Evolutionary conservation across 164 flowering plant species (phyloP), one percentile per base, ranked within the genome.

Genomic region (Sextonia rubra): DNA sequence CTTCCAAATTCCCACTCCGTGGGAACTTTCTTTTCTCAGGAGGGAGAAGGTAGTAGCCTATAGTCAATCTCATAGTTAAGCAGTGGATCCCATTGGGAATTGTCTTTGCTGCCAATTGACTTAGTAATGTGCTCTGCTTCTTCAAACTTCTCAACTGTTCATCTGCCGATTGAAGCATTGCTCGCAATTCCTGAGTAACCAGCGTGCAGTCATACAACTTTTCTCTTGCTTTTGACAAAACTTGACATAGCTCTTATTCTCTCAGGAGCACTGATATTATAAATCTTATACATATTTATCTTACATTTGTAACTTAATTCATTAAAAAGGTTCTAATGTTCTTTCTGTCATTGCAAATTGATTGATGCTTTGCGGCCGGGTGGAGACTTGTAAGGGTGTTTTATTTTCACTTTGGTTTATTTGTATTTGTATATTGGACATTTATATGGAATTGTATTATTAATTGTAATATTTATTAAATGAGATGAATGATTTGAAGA

Each of bases 101-200:
- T 18, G 98, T 96, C 82, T 96, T 96, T 20, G 98, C 99, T 15
- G 98, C 97, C 76, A 96, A 80, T 74, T 96, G 99, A 82, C 98
- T 92, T 73, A 96, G 81, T 78, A 93, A 93, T 73, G 97, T 92
- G 90, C 97, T 96, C 87, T 96, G 99, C 81, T 91, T 93, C 81
- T 96, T 93, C 81, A 96, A 84, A 84, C 96, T 82, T 77, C 98
- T 86, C 30, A 93, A 97, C 84, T 90, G 97, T 71, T 92, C 98
- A 83, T 96, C 99, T 62, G 97, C 98, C 70, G 98, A 84, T 76
- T 91, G 98, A 77, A 93, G 97, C 99, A 96, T 96, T 26, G 92
- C 98, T 82, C 99, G 89, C 65, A 96, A 86, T 83, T 90, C 90
- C 76, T 83, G 83, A n/a, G 96, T 91, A 7, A 93, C 97, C 85